Evolutionary conservation across 306 rosid species (phyloP).

Genomic region (Cotoneaster glaucophyllus): DNA sequence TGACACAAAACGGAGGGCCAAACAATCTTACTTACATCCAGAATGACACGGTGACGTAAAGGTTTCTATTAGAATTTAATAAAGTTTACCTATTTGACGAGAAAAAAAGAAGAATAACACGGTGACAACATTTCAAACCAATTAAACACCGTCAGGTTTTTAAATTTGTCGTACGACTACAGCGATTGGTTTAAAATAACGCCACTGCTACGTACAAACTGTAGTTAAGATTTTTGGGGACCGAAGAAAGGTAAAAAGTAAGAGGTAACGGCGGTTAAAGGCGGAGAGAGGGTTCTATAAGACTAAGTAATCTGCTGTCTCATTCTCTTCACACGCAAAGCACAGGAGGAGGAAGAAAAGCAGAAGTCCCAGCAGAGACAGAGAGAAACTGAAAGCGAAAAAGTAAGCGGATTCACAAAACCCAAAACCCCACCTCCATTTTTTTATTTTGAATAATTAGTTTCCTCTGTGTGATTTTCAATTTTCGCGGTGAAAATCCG

Average conservation of each 20-base stretch:
- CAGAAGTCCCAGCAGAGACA: background rate
- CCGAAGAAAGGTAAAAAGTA: background rate
- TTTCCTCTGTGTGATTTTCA: background rate
- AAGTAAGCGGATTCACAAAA: background rate
- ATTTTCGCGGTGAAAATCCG: background rate
- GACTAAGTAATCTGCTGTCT: background rate
- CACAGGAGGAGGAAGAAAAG: conserved; percentile 5
- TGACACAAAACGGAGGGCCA: background rate
- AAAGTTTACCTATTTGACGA: no score
- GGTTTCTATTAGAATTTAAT: no score
- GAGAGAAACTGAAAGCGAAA: background rate
- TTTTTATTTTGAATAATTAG: background rate
- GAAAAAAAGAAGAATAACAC: no score
- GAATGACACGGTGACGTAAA: no score
- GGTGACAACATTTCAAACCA: background rate
- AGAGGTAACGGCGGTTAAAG: conserved; percentile 2
- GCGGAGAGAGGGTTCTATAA: background rate
- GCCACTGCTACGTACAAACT: fast-evolving
- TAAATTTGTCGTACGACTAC: fast-evolving
- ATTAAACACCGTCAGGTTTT: no score
- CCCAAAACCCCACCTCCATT: background rate
- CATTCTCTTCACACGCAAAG: background rate
- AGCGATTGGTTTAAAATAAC: background rate
- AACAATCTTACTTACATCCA: no score
- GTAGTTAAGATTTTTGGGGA: no score